phyloP scores from a whole-genome alignment of 2,329 filamentous ascomycete species.

The Ustilaginoidea virens region DNA sequence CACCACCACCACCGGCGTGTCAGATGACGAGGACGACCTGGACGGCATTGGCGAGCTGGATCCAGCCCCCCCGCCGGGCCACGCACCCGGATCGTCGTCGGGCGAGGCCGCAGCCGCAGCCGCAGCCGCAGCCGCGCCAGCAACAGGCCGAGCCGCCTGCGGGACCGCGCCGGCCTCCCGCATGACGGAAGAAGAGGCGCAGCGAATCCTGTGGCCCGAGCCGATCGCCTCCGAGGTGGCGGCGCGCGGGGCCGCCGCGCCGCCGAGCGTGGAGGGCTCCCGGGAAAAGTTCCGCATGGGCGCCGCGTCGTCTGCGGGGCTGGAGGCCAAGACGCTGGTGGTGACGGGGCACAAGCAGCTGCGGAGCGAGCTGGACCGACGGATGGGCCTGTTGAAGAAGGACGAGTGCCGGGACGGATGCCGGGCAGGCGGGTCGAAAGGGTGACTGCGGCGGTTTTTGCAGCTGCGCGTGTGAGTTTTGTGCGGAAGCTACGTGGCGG shows the following conservation, averaged over 20 bases:
- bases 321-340: constrained; percentile 25
- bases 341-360: constrained; percentile 19
- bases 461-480: too few species aligned
- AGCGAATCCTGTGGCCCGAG: constrained; percentile 24
- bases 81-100: too few species aligned
- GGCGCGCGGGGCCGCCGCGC: constrained; percentile 1
- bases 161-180: too few species aligned
- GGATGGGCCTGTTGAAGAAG: constrained; percentile 12
- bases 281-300: constrained; percentile 25
- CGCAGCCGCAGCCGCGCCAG: too few species aligned
- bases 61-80: neutral
- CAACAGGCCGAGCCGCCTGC: too few species aligned
- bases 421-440: too few species aligned
- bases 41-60: neutral
- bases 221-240: constrained; percentile 7
- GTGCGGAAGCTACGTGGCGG: too few species aligned
- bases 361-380: constrained; percentile 15
- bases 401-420: constrained; percentile 3
- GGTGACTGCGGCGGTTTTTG: too few species aligned
- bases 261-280: constrained; percentile 10
- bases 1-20: too few species aligned
- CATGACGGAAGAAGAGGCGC: constrained; percentile 24
- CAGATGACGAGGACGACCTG: constrained; percentile 12
- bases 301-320: constrained; percentile 16
- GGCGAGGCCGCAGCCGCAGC: too few species aligned